Evolutionary conservation across 202 grass and related monocot genomes (phyloP), one percentile per base, ranked within the genome.

Genomic region (Zoysia matrella): DNA sequence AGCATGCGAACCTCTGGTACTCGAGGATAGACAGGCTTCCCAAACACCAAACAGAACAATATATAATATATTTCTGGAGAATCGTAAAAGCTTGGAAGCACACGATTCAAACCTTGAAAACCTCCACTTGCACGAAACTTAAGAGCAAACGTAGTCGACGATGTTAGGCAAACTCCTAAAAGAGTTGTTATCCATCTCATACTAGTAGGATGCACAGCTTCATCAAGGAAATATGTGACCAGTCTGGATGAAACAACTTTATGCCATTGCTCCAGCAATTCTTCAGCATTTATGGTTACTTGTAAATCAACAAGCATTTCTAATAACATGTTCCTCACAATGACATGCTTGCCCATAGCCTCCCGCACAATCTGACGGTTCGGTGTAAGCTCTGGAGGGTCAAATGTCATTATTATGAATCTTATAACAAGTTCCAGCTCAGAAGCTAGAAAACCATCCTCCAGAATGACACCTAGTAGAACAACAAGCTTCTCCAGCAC

Each of bases 31-130:
- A 99, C 91, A 56, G 87, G 80, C 67, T 99, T 99, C 45, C 93
- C 97, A 79, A 99, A 99, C 82, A 99, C 80, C 74, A 99, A 90
- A 87, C 97, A 99, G 73, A 99, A 99, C 39, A 99, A 65, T 67
- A 99, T 99, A 86, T 99, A 99, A 77, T 99, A 99, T 94, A 99
- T 94, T 83, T 99, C 97, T 84, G 97, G 97, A 56, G 97, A 99
- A 86, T 99, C 97, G 44, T 93, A 88, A 79, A 96, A 99, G 83
- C 91, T 90, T 73, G 91, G 89, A 85, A 99, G 93, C 72, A 99
- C 91, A 67, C 83, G 91, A 83, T 85, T 92, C 89, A 99, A 65
- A 53, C 87, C 77, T 81, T 96, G 97, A 86, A 96, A 99, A 75
- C 97, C 87, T 70, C 89, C 87, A 84, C 91, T 96, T 75, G 77